A percentile compares a stretch with the other conserved stretches of the same genome.
phyloP scores from a whole-genome alignment of 2,329 filamentous ascomycete species.

The Fusarium begoniae region DNA sequence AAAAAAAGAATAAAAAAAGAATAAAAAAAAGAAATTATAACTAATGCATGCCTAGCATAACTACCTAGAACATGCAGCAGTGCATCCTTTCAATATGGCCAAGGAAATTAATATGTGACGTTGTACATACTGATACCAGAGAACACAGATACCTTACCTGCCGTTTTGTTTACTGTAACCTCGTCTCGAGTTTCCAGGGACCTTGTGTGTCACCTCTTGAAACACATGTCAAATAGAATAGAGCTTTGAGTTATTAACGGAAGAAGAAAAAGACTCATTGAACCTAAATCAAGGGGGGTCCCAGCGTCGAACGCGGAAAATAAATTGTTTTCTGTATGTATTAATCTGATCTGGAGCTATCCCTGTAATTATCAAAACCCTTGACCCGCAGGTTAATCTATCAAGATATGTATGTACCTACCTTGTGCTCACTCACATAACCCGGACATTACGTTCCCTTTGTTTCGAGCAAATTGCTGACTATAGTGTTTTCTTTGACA shows the following conservation, averaged over 20 bases:
- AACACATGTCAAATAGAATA: background rate
- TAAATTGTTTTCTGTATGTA: background rate
- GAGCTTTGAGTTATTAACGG: background rate
- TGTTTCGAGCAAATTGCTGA: background rate
- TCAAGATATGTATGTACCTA: background rate
- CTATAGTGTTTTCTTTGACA: background rate
- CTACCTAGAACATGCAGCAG: background rate
- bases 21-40: conserved; percentile 9
- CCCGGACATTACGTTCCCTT: background rate
- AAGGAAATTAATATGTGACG: background rate
- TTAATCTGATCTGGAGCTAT: background rate
- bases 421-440: background rate
- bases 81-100: background rate
- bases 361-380: conserved; percentile 1
- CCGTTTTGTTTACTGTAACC: background rate
- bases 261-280: background rate
- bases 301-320: background rate
- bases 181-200: background rate
- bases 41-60: conserved; percentile 14
- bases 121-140: background rate
- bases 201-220: background rate
- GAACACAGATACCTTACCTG: background rate
- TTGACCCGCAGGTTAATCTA: background rate
- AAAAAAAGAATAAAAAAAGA: conserved; percentile 4
- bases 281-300: background rate